phyloP scores from a whole-genome alignment of 2,329 filamentous ascomycete genomes.

The Penicillium sp. region DNA sequence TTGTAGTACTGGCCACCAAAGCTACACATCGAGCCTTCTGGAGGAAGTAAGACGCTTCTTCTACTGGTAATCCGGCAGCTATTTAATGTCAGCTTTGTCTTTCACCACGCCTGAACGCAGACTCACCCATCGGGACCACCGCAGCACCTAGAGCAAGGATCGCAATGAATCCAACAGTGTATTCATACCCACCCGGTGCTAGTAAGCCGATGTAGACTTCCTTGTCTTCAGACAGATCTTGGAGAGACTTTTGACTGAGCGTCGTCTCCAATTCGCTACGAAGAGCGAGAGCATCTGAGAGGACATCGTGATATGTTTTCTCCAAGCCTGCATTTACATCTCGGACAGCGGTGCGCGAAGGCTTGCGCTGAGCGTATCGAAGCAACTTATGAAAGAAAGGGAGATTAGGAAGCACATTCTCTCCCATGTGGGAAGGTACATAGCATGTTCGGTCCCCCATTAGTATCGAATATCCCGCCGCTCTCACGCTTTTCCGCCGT shows the following conservation, averaged over 20 bases:
- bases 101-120: background rate
- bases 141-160: slow-evolving; percentile 41
- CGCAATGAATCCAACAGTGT: slow-evolving; percentile 40
- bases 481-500: background rate
- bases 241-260: slow-evolving; percentile 20
- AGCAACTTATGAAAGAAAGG: slow-evolving; percentile 40
- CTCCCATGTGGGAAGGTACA: slow-evolving; percentile 35
- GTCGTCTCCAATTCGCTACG: slow-evolving; percentile 27
- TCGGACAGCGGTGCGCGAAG: slow-evolving; percentile 33
- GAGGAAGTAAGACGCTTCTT: slow-evolving; percentile 41
- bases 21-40: slow-evolving; percentile 25
- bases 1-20: slow-evolving; percentile 18
- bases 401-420: slow-evolving; percentile 37
- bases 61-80: slow-evolving; percentile 34
- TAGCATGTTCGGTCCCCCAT: slow-evolving; percentile 30
- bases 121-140: slow-evolving; percentile 40
- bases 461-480: slow-evolving; percentile 8
- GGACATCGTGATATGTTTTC: slow-evolving; percentile 38
- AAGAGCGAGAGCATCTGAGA: slow-evolving; percentile 39
- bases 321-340: slow-evolving; percentile 39
- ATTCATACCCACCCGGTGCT: slow-evolving; percentile 43
- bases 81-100: background rate
- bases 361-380: slow-evolving; percentile 34
- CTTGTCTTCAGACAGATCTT: slow-evolving; percentile 30
- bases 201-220: slow-evolving; percentile 41